Evolutionary conservation across 495 filamentous ascomycete species (phyloP).

Genomic region (Cairneyella variabilis): DNA sequence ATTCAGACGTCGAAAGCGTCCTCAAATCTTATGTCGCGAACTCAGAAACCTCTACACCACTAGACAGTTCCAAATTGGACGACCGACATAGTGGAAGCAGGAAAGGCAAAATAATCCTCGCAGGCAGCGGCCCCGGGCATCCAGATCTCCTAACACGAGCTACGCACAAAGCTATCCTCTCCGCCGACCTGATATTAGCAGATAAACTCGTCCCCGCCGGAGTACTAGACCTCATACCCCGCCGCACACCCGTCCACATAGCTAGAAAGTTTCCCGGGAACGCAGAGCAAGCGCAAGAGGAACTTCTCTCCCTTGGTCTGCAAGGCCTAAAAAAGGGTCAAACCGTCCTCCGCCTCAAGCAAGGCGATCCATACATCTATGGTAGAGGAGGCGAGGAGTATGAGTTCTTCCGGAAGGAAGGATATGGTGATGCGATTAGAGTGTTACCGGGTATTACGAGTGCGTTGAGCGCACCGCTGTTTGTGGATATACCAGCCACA

Average conservation of each 20-base stretch:
- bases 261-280: conserved; percentile 98
- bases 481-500: conserved; percentile 82
- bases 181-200: conserved; percentile 83
- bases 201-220: conserved; percentile 93
- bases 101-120: conserved; percentile 74
- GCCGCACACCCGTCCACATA: conserved; percentile 84
- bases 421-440: conserved; percentile 50
- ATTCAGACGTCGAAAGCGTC: conserved; percentile 71
- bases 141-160: conserved; percentile 88
- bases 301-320: conserved; percentile 78
- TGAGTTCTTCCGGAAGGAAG: conserved; percentile 73
- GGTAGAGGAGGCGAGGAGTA: conserved; percentile 92
- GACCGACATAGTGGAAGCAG: conserved; percentile 11
- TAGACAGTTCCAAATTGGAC: conserved; percentile 4
- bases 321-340: conserved; percentile 66
- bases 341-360: conserved; percentile 85
- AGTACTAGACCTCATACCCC: conserved; percentile 84
- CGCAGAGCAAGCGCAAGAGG: conserved; percentile 87
- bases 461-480: conserved; percentile 80
- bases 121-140: conserved; percentile 90
- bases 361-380: conserved; percentile 95
- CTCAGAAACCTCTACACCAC: conserved; percentile 8
- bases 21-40: conserved; percentile 57
- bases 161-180: conserved; percentile 78
- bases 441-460: conserved; percentile 91